Percentiles rank a stretch among this genome's conserved stretches.
phyloP scores from a whole-genome alignment of 805 yeast genomes.

The Sugiyamaella chiloensis region DNA sequence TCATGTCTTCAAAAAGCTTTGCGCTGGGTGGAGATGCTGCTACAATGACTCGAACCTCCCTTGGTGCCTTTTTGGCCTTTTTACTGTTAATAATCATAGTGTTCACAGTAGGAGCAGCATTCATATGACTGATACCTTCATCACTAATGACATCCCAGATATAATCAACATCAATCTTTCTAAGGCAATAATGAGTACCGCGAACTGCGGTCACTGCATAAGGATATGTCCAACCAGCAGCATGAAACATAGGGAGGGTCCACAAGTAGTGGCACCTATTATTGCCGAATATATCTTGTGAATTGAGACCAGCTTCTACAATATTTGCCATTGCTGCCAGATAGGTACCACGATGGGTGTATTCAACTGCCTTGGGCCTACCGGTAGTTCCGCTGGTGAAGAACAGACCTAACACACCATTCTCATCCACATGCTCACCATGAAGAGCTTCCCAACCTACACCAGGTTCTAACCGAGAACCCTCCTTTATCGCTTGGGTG shows the following conservation, averaged over 20 bases:
- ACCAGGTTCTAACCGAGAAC: conserved; percentile 10
- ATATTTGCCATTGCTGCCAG: conserved; percentile 31
- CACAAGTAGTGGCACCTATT: conserved; percentile 34
- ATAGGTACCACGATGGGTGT: conserved; percentile 35
- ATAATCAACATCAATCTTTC: conserved; percentile 33
- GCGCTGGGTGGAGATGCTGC: conserved; percentile 40
- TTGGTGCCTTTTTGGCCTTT: conserved; percentile 28
- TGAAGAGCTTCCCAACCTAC: conserved; percentile 25
- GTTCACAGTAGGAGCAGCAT: conserved; percentile 40
- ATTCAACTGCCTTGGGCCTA: conserved; percentile 38
- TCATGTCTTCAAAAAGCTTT: conserved; percentile 34
- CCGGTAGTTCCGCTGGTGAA: conserved; percentile 40
- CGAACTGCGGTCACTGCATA: conserved; percentile 38
- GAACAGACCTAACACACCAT: conserved; percentile 24
- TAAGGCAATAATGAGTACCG: conserved; percentile 35
- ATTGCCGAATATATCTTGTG: conserved; percentile 25
- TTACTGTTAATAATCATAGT: conserved; percentile 32
- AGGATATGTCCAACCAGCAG: conserved; percentile 38
- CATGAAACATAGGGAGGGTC: conserved; percentile 40
- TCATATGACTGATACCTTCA: conserved; percentile 32
- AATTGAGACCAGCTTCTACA: conserved; percentile 33
- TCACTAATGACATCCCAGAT: conserved; percentile 33
- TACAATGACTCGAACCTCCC: conserved; percentile 33
- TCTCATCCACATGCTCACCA: conserved; percentile 25
- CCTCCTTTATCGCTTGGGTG: conserved; percentile 20